These are phyloP conservation scores for Ophiostoma montium DNA, from an alignment of 2,329 filamentous ascomycete species.

Conservation along the genomic window DNA sequence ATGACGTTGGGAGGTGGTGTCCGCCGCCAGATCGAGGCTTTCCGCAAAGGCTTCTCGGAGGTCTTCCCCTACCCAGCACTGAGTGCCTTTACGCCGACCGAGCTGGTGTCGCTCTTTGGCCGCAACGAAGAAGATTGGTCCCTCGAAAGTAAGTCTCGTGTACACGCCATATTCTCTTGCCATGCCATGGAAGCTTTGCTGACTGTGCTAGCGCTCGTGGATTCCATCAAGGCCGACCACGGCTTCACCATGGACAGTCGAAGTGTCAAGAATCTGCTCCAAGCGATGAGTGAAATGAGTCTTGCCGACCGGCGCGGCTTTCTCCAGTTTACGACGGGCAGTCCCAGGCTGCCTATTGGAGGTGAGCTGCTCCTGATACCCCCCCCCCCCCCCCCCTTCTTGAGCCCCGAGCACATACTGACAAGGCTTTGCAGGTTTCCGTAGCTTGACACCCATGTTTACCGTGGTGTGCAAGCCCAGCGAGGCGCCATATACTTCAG, in stretches of 20 bases:
- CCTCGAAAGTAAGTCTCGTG: conserved; percentile 64
- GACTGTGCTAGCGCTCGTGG: conserved; percentile 59
- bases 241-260: conserved; percentile 98
- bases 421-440: conserved; percentile 61
- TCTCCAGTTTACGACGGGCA: conserved; percentile 93
- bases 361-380: conserved; percentile 47
- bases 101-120: conserved; percentile 89
- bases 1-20: conserved; percentile 85
- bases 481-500: conserved; percentile 80
- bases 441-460: conserved; percentile 93
- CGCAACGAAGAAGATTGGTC: conserved; percentile 92
- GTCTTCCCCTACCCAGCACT: conserved; percentile 93
- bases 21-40: conserved; percentile 77
- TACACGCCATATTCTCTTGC: not conserved
- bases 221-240: conserved; percentile 97
- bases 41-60: conserved; percentile 80
- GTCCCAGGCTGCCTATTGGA: conserved; percentile 94
- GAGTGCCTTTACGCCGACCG: conserved; percentile 85
- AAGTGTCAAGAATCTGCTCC: conserved; percentile 83
- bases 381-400: not conserved
- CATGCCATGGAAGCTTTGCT: not conserved
- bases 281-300: conserved; percentile 82
- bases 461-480: conserved; percentile 99
- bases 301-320: conserved; percentile 73
- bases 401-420: not conserved